phyloP scores from a whole-genome alignment of 2,329 filamentous ascomycete genomes.

The Hirsutella thompsonii region DNA sequence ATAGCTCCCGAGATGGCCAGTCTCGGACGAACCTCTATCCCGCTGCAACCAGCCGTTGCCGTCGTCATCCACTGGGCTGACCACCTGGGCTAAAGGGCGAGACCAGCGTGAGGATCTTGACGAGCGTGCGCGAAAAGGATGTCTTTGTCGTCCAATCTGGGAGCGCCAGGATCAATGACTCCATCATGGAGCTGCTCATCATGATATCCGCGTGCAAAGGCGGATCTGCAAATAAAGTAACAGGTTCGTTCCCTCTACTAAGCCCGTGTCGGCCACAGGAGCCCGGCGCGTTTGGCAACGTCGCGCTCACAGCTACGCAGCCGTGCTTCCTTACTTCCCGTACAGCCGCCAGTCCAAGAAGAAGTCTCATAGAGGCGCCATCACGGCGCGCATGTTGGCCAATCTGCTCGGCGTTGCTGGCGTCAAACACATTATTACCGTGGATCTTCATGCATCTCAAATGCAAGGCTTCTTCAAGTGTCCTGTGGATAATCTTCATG shows the following conservation, averaged over 20 bases:
- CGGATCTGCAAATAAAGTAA: constrained; percentile 91
- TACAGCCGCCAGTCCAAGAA: constrained; percentile 99
- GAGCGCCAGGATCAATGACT: constrained; percentile 92
- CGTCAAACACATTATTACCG: constrained; percentile 93
- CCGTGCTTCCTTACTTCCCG: constrained; percentile 90
- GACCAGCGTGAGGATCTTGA: constrained; percentile 56
- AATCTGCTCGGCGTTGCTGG: constrained; percentile 89
- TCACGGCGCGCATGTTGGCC: constrained; percentile 92
- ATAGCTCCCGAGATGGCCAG: constrained; percentile 7
- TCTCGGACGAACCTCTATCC: not conserved
- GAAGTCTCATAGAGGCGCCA: constrained; percentile 91
- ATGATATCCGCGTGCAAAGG: constrained; percentile 99
- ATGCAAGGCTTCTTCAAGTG: constrained; percentile 99
- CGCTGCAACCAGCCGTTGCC: too few relatives aligned
- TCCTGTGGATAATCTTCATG: constrained; percentile 93
- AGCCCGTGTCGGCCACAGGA: not conserved
- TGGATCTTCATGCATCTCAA: constrained; percentile 93
- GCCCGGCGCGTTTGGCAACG: constrained; percentile 1
- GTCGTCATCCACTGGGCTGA: constrained; percentile 7
- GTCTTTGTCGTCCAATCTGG: constrained; percentile 98
- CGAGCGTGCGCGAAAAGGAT: constrained; percentile 87
- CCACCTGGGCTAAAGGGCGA: constrained; percentile 38
- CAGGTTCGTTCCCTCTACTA: constrained; percentile 46
- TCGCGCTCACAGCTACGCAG: constrained; percentile 26
- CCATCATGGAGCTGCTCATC: constrained; percentile 97